phyloP scores from a whole-genome alignment of 1,284 basidiomycete genomes.

The Cystobasidium pallidum region DNA sequence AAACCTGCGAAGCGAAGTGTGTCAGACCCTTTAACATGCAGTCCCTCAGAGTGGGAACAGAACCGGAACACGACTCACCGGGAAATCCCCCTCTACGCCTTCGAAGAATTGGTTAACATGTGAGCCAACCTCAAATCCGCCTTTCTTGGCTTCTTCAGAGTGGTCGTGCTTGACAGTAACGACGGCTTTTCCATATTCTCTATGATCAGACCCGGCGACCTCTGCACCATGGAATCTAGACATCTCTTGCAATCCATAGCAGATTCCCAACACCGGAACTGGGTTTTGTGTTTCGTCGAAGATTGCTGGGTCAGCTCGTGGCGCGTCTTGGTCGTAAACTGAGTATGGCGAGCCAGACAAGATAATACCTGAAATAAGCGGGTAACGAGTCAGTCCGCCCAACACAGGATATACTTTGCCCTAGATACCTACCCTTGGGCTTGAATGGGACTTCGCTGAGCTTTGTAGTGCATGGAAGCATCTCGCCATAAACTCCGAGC shows the following conservation, averaged over 20 bases:
- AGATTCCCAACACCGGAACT: conserved; percentile 93
- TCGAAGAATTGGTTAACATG: conserved; percentile 80
- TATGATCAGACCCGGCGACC: conserved; percentile 84
- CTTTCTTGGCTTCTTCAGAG: conserved; percentile 61
- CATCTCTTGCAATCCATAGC: conserved; percentile 97
- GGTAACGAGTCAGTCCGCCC: background rate
- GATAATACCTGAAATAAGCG: conserved; percentile 77
- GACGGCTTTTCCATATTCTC: conserved; percentile 92
- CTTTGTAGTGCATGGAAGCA: conserved; percentile 95
- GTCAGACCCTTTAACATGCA: conserved; percentile 30
- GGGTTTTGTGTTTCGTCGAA: conserved; percentile 69
- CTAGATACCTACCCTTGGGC: conserved; percentile 74
- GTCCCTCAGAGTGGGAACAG: background rate
- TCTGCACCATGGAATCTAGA: conserved; percentile 86
- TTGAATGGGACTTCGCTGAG: conserved; percentile 88
- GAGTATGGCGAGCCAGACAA: conserved; percentile 98
- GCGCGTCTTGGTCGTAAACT: conserved; percentile 90
- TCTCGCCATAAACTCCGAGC: conserved; percentile 95
- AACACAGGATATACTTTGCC: too few relatives aligned
- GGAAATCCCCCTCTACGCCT: conserved; percentile 77
- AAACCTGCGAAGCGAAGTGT: conserved; percentile 67
- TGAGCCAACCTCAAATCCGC: conserved; percentile 44
- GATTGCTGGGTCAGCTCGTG: conserved; percentile 94
- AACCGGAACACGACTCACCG: conserved; percentile 63
- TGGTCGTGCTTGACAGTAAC: conserved; percentile 67